phyloP scores from a whole-genome alignment of 2,329 filamentous ascomycete genomes.

The Colletotrichum godetiae region DNA sequence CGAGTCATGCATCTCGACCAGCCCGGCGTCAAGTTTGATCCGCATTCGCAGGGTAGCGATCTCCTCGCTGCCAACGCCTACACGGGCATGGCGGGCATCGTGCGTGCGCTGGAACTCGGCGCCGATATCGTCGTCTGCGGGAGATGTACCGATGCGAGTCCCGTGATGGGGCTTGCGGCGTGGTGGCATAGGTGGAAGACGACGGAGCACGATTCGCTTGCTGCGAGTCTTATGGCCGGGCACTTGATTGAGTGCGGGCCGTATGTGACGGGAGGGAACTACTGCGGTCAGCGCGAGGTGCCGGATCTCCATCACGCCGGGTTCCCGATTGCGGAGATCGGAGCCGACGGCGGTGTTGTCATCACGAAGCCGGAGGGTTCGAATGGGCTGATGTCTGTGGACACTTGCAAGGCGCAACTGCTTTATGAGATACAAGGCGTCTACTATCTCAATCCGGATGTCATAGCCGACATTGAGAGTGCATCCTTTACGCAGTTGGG shows the following conservation, averaged over 20 bases:
- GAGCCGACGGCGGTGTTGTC: slow-evolving; percentile 44
- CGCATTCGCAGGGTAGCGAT: neutral
- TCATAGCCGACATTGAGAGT: slow-evolving; percentile 53
- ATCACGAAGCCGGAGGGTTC: slow-evolving; percentile 49
- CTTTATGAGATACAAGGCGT: slow-evolving; percentile 61
- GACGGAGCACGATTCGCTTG: slow-evolving; percentile 59
- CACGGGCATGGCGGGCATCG: slow-evolving; percentile 61
- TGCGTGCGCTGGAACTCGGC: slow-evolving; percentile 52
- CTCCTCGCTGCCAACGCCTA: slow-evolving; percentile 59
- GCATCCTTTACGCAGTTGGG: slow-evolving; percentile 49
- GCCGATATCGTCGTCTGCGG: slow-evolving; percentile 63
- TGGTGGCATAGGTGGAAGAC: slow-evolving; percentile 66
- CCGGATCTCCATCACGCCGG: slow-evolving; percentile 46
- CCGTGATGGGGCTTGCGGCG: slow-evolving; percentile 65
- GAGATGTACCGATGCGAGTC: slow-evolving; percentile 60
- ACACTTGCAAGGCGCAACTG: slow-evolving; percentile 56
- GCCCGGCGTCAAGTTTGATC: slow-evolving; percentile 24
- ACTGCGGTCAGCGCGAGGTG: slow-evolving; percentile 59
- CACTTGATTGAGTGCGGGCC: slow-evolving; percentile 66
- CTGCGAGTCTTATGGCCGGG: slow-evolving; percentile 61
- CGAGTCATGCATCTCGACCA: slow-evolving; percentile 37
- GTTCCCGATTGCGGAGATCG: slow-evolving; percentile 53
- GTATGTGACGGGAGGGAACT: slow-evolving; percentile 67
- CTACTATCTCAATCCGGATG: slow-evolving; percentile 61
- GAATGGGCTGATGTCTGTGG: slow-evolving; percentile 50